Percentiles rank a stretch among this genome's conserved stretches.
phyloP scores from a whole-genome alignment of 1,139 yeast genomes.

The Suhomyces yuchorum region DNA sequence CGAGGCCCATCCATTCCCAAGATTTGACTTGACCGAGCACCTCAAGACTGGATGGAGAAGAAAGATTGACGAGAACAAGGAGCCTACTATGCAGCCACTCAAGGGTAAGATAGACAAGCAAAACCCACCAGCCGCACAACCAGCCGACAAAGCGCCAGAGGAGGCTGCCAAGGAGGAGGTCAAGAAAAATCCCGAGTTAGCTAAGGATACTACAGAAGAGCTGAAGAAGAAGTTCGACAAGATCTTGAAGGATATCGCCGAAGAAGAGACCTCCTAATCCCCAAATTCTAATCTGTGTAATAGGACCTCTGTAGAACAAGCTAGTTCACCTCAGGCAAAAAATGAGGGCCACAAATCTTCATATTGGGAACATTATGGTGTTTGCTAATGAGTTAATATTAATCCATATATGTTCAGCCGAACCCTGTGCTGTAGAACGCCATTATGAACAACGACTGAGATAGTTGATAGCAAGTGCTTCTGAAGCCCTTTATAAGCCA shows the following conservation, averaged over 20 bases:
- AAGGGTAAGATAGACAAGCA: conserved; percentile 30
- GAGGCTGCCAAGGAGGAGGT: conserved; percentile 41
- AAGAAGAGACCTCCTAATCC: not conserved
- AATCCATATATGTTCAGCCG: not conserved
- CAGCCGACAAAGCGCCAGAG: conserved; percentile 43
- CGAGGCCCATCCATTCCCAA: conserved; percentile 92
- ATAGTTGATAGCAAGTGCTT: not conserved
- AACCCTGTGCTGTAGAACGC: not conserved
- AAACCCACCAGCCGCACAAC: conserved; percentile 46
- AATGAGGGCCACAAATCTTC: not conserved
- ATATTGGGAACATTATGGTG: not conserved
- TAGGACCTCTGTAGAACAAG: no score
- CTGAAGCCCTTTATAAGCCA: not conserved
- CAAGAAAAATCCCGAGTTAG: conserved; percentile 35
- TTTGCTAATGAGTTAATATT: not conserved
- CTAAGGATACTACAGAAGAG: conserved; percentile 28
- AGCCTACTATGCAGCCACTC: conserved; percentile 23
- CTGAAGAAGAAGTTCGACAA: conserved; percentile 30
- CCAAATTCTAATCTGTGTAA: no score
- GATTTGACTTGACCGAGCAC: conserved; percentile 53
- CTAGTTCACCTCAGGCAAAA: no score
- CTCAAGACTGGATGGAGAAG: conserved; percentile 70
- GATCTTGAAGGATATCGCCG: conserved; percentile 20
- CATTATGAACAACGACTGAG: not conserved
- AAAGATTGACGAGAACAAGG: conserved; percentile 23